These are phyloP conservation scores for Lipomyces mesembrius DNA, from an alignment of 805 yeast species.

Conservation along the genomic window DNA sequence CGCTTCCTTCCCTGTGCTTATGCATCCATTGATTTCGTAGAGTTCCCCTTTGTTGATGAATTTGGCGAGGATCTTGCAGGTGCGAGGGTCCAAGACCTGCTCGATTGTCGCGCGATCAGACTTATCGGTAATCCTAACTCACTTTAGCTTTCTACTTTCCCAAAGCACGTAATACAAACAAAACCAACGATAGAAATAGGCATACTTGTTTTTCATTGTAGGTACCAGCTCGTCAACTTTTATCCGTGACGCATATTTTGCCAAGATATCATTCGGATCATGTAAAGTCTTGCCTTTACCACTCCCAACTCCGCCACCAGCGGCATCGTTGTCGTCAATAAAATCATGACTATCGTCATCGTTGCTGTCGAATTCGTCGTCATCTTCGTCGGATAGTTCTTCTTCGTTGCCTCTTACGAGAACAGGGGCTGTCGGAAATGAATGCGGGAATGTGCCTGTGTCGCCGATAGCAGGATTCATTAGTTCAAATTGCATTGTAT, in stretches of 20 bases:
- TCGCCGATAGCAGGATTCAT: not conserved
- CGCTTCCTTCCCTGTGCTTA: slow-evolving; percentile 98
- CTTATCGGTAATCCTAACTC: slow-evolving; percentile 57
- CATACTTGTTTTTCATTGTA: slow-evolving; percentile 30
- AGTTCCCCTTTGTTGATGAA: slow-evolving; percentile 83
- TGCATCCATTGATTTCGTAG: slow-evolving; percentile 87
- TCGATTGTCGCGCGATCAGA: slow-evolving; percentile 96
- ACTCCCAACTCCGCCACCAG: not conserved
- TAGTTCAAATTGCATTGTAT: not conserved
- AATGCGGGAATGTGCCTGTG: not conserved
- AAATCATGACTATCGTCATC: not conserved
- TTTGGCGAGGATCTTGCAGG: slow-evolving; percentile 79
- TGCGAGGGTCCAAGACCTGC: slow-evolving; percentile 94
- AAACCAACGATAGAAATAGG: not conserved
- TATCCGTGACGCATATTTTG: slow-evolving; percentile 37
- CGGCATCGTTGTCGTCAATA: not conserved
- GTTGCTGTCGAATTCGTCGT: slow-evolving; percentile 13
- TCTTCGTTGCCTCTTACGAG: not conserved
- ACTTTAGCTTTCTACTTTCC: not conserved
- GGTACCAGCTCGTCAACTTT: slow-evolving; percentile 34
- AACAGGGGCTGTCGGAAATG: not conserved
- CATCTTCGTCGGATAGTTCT: slow-evolving; percentile 1
- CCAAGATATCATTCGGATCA: slow-evolving; percentile 34
- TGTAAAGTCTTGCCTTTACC: slow-evolving; percentile 9
- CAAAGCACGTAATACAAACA: not conserved